phyloP scores from a whole-genome alignment of 768 basidiomycete species.

The Udeniomyces megalosporus region DNA sequence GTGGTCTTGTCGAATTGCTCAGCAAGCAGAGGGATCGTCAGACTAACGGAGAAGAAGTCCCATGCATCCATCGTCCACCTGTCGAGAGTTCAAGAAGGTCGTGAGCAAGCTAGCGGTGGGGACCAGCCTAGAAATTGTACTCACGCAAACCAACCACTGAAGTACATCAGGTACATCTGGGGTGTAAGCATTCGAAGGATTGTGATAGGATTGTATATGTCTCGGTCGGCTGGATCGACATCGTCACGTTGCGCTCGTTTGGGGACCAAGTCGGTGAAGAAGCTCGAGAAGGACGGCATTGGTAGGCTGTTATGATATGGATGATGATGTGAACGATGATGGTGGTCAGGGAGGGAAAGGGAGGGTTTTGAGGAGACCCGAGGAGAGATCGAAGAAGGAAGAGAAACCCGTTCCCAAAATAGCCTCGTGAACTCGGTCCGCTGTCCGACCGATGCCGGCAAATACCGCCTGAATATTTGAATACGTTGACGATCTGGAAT shows the following conservation, averaged over 20 bases:
- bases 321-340: too few species aligned
- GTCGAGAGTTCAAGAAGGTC: too few species aligned
- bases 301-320: too few species aligned
- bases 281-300: too few species aligned
- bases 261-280: conserved; percentile 1
- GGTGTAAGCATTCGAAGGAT: neutral
- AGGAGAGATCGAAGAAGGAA: too few species aligned
- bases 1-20: conserved; percentile 24
- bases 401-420: too few species aligned
- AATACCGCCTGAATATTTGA: too few species aligned
- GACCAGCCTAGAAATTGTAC: neutral
- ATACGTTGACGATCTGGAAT: too few species aligned
- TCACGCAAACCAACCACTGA: conserved; percentile 28
- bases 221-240: conserved; percentile 10
- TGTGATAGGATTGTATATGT: conserved; percentile 26
- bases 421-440: too few species aligned
- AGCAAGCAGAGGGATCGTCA: conserved; percentile 26
- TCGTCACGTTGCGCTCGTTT: neutral
- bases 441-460: too few species aligned
- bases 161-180: conserved; percentile 1
- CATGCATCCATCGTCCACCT: neutral
- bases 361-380: too few species aligned
- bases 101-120: neutral
- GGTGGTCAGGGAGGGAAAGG: too few species aligned
- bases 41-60: conserved; percentile 41